Percentiles rank a stretch among this genome's conserved stretches.
Conservation (phyloP, 176 grass and related monocot genomes). For the Themeda triandra region DNA sequence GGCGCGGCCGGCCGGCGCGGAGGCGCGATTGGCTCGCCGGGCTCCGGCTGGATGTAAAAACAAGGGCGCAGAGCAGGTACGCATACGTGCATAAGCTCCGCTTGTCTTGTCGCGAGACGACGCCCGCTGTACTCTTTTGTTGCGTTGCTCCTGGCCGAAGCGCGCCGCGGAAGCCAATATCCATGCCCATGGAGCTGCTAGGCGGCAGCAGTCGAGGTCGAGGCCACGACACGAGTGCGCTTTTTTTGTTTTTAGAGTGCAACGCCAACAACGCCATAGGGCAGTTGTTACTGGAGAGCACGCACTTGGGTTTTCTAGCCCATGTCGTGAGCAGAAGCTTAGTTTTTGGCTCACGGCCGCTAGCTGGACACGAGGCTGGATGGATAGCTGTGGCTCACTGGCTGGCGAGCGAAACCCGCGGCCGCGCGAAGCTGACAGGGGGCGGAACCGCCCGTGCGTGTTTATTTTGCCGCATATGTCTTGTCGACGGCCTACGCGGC, state of each 20-base stretch:
- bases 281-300: background rate
- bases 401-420: background rate
- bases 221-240: background rate
- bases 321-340: background rate
- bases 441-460: background rate
- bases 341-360: background rate
- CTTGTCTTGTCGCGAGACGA: background rate
- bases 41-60: background rate
- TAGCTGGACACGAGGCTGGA: background rate
- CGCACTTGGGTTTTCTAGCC: background rate
- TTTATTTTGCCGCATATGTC: conserved; percentile 25
- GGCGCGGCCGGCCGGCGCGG: conserved; percentile 9
- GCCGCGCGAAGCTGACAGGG: background rate
- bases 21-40: conserved; percentile 30
- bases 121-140: conserved; percentile 27
- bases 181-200: background rate
- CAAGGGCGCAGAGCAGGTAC: conserved; percentile 5
- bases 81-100: background rate
- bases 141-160: conserved; percentile 40
- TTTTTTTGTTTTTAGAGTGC: background rate
- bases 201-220: background rate
- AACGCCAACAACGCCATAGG: background rate
- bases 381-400: no score
- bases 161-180: background rate
- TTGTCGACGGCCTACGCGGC: conserved; percentile 34